Evolutionary conservation across 345 rosid genomes (phyloP).

Genomic region (Populus nigra): DNA sequence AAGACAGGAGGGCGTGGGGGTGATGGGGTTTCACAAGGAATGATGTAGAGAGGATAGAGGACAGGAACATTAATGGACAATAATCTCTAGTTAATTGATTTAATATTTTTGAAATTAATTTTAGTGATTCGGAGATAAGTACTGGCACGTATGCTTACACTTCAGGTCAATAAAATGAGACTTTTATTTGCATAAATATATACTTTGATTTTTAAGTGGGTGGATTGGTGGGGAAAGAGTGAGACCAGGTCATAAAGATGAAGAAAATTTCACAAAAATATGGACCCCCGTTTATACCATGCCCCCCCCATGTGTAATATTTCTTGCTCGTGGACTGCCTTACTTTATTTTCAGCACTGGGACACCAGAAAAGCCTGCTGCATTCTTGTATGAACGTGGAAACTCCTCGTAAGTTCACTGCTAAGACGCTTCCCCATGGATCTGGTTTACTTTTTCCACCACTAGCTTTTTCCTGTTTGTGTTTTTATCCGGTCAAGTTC

Average conservation of each 20-base stretch:
- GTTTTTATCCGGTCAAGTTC: background rate
- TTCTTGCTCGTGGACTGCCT: background rate
- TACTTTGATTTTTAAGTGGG: background rate
- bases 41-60: conserved; percentile 12
- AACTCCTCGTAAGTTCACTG: background rate
- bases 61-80: background rate
- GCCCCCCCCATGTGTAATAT: background rate
- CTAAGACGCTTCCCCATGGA: background rate
- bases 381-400: background rate
- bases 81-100: background rate
- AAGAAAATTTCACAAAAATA: background rate
- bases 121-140: background rate
- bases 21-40: conserved; percentile 16
- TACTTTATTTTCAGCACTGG: background rate
- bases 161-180: background rate
- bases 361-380: background rate
- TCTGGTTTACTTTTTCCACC: background rate
- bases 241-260: conserved; percentile 4
- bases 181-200: background rate
- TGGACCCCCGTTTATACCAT: background rate
- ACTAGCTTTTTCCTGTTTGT: background rate
- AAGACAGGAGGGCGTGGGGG: conserved; percentile 11
- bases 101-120: background rate
- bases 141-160: background rate
- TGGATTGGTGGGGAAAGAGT: conserved; percentile 17